These are phyloP conservation scores for Blastobotrys apis DNA, from an alignment of 1,139 yeast genomes.

Conservation along the genomic window DNA sequence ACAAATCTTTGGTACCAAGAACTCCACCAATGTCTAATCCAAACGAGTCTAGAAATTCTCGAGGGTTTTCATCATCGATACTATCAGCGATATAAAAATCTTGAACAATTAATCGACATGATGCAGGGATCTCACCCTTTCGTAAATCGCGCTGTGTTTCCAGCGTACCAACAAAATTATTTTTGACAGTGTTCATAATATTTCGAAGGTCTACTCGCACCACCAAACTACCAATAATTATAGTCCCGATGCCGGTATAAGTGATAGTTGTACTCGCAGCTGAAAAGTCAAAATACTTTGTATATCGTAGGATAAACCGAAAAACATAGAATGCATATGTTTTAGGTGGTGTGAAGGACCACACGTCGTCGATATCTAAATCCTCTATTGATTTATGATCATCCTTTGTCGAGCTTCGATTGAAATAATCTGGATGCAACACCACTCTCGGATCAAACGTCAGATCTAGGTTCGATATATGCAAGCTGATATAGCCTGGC, in stretches of 20 bases:
- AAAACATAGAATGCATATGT: constrained; percentile 24
- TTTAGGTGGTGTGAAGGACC: constrained; percentile 28
- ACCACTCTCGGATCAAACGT: constrained; percentile 30
- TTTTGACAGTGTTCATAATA: constrained; percentile 16
- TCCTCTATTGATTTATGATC: constrained; percentile 17
- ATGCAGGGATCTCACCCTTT: constrained; percentile 32
- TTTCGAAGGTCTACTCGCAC: constrained; percentile 31
- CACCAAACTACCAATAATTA: constrained; percentile 30
- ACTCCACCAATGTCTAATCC: constrained; percentile 34
- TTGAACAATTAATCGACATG: constrained; percentile 24
- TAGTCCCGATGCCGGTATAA: constrained; percentile 26
- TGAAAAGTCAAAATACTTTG: constrained; percentile 29
- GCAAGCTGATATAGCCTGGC: constrained; percentile 37
- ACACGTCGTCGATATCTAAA: constrained; percentile 10
- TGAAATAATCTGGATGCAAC: constrained; percentile 21
- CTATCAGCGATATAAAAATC: constrained; percentile 32
- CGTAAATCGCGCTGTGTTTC: constrained; percentile 29
- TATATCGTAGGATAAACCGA: constrained; percentile 28
- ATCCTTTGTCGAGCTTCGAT: constrained; percentile 4
- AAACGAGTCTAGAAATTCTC: constrained; percentile 33
- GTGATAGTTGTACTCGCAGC: constrained; percentile 28
- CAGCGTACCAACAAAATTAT: constrained; percentile 35
- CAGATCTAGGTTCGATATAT: constrained; percentile 31
- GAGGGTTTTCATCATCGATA: constrained; percentile 29
- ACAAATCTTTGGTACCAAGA: constrained; percentile 30